Conservation (phyloP, 805 yeast genomes). For the Wickerhamomyces chambardii region DNA sequence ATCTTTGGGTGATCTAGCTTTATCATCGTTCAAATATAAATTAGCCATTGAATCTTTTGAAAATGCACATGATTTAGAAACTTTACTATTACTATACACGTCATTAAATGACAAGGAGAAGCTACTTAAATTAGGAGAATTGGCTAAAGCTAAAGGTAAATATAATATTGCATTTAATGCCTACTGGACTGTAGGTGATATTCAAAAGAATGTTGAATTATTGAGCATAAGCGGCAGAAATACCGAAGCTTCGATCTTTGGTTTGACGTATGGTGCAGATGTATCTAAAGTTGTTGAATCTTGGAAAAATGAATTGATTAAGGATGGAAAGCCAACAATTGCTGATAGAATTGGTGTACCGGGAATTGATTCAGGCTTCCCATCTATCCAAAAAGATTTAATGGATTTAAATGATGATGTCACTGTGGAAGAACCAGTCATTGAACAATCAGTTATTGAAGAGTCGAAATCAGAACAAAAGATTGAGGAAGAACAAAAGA, state of each 20-base stretch:
- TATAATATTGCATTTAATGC: conserved; percentile 89
- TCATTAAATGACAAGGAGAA: conserved; percentile 65
- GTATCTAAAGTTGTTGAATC: conserved; percentile 36
- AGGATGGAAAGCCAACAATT: conserved; percentile 43
- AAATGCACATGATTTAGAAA: conserved; percentile 72
- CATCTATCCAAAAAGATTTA: conserved; percentile 23
- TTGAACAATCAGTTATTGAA: conserved; percentile 3
- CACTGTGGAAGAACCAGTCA: conserved; percentile 13
- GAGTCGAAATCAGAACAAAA: conserved; percentile 10
- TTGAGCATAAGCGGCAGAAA: conserved; percentile 59
- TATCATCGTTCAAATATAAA: conserved; percentile 68
- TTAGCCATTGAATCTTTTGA: conserved; percentile 76
- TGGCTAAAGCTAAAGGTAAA: conserved; percentile 66
- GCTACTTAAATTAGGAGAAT: conserved; percentile 52
- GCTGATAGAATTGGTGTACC: conserved; percentile 54
- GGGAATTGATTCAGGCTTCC: conserved; percentile 24
- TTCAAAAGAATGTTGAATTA: conserved; percentile 51
- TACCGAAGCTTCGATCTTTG: conserved; percentile 81
- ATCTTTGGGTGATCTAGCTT: conserved; percentile 80
- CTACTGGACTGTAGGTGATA: conserved; percentile 78
- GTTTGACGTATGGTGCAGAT: conserved; percentile 51
- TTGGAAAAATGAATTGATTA: conserved; percentile 59
- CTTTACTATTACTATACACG: conserved; percentile 74
- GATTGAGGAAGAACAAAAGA: conserved; percentile 12
- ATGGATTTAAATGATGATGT: conserved; percentile 29